Conservation (phyloP, 2,329 filamentous ascomycete species). For the Xylaria digitata region DNA sequence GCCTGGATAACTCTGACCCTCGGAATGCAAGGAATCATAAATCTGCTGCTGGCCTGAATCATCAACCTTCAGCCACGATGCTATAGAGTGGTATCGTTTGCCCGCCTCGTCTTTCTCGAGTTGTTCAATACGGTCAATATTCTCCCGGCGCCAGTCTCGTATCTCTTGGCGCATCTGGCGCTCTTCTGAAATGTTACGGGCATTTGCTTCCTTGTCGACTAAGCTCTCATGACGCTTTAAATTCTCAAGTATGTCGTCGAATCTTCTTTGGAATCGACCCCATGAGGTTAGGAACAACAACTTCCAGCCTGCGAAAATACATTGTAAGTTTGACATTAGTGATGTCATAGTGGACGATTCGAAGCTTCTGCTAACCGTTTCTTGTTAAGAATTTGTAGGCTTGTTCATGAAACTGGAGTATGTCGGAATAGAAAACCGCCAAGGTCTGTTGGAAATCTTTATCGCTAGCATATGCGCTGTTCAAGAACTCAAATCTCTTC, state of each 20-base stretch:
- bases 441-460: constrained; percentile 55
- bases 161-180: constrained; percentile 43
- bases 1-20: constrained; percentile 45
- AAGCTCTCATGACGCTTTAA: constrained; percentile 48
- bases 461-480: constrained; percentile 47
- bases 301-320: constrained; percentile 48
- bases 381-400: constrained; percentile 56
- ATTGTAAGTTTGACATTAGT: too few relatives aligned
- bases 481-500: constrained; percentile 53
- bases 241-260: constrained; percentile 50
- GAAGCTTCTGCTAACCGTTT: constrained; percentile 45
- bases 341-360: constrained; percentile 35
- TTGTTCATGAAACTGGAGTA: constrained; percentile 59
- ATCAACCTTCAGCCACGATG: constrained; percentile 49
- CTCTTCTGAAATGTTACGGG: constrained; percentile 45
- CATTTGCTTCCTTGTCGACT: constrained; percentile 50
- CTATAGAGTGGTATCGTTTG: constrained; percentile 45
- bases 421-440: constrained; percentile 59
- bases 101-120: constrained; percentile 43
- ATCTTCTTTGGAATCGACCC: constrained; percentile 53
- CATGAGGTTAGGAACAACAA: constrained; percentile 53
- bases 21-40: constrained; percentile 45
- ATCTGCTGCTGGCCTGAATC: constrained; percentile 49
- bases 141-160: constrained; percentile 43
- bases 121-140: constrained; percentile 35